These are phyloP conservation scores for Ceratobasidium theobromae DNA, from an alignment of 1,284 basidiomycete species.

Conservation along the genomic window DNA sequence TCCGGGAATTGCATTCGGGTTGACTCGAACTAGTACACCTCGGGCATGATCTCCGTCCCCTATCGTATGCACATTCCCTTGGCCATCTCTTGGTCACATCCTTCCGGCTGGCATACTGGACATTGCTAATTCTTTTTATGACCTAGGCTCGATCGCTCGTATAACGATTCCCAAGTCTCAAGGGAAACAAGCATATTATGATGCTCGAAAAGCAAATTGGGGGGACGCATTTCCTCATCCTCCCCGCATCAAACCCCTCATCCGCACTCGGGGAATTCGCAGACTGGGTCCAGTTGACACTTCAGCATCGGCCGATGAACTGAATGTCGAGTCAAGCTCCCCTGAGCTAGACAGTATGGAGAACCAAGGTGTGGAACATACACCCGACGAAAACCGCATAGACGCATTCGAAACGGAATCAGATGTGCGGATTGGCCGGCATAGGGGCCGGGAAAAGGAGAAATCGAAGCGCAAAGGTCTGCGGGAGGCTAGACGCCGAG, in stretches of 20 bases:
- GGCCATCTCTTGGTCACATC: not conserved
- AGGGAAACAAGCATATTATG: conserved; percentile 92
- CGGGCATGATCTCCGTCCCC: conserved; percentile 16
- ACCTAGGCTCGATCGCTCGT: conserved; percentile 81
- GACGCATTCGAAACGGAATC: not conserved
- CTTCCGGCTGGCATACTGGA: not conserved
- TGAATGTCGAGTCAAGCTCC: not conserved
- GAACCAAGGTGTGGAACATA: not conserved
- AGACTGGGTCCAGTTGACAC: conserved; percentile 11
- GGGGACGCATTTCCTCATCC: conserved; percentile 94
- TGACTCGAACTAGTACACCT: too few species aligned
- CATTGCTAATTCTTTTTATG: not conserved
- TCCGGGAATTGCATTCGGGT: too few species aligned
- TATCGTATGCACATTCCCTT: not conserved
- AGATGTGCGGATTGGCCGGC: not conserved
- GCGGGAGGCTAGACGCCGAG: not conserved
- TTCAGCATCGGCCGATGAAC: not conserved
- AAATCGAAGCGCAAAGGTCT: conserved; percentile 2
- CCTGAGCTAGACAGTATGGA: not conserved
- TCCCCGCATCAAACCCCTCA: conserved; percentile 69
- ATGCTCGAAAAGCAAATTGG: conserved; percentile 91
- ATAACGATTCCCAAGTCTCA: conserved; percentile 89
- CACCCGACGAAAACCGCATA: not conserved
- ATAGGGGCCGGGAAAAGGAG: not conserved
- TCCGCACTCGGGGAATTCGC: conserved; percentile 46